Percentiles rank a stretch among this genome's conserved stretches.
These are phyloP conservation scores for Aspergillus sp. DNA, from an alignment of 2,329 filamentous ascomycete species.

Conservation along the genomic window DNA sequence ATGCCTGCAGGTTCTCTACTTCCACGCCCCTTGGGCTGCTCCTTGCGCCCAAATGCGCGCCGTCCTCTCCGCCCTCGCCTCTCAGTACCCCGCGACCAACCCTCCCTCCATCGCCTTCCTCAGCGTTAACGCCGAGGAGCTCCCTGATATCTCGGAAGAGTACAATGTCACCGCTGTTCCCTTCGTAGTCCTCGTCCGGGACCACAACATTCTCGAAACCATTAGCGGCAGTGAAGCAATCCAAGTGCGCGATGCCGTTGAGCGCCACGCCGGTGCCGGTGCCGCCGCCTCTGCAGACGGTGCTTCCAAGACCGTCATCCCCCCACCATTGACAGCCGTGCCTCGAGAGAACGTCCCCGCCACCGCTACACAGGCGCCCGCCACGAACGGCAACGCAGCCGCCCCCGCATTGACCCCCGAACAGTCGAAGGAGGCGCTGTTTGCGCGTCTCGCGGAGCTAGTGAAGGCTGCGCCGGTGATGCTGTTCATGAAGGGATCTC, in stretches of 20 bases:
- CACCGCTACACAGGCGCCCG: slow-evolving; percentile 34
- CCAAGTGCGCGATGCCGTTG: slow-evolving; percentile 82
- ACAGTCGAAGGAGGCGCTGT: slow-evolving; percentile 78
- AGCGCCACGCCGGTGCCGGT: slow-evolving; percentile 67
- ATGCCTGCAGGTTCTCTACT: slow-evolving; percentile 82
- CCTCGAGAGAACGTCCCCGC: slow-evolving; percentile 39
- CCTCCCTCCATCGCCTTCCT: slow-evolving; percentile 77
- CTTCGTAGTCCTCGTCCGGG: slow-evolving; percentile 80
- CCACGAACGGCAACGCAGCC: slow-evolving; percentile 24
- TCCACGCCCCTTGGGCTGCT: slow-evolving; percentile 95
- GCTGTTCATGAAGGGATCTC: slow-evolving; percentile 99
- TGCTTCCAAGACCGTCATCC: slow-evolving; percentile 39
- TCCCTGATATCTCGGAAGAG: slow-evolving; percentile 84
- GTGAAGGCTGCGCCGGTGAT: slow-evolving; percentile 96
- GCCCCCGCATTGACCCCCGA: slow-evolving; percentile 39
- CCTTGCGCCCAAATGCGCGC: slow-evolving; percentile 93
- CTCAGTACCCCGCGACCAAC: slow-evolving; percentile 73
- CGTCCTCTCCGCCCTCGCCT: slow-evolving; percentile 81
- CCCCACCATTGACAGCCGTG: slow-evolving; percentile 43
- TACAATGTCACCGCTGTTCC: slow-evolving; percentile 96
- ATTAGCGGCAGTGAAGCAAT: slow-evolving; percentile 87
- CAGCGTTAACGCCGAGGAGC: slow-evolving; percentile 89
- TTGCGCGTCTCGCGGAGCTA: slow-evolving; percentile 76
- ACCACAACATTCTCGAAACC: slow-evolving; percentile 74
- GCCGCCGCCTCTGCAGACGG: slow-evolving; percentile 29